Conservation (phyloP, 495 filamentous ascomycete species). For the Hypoxylon lenormandii region DNA sequence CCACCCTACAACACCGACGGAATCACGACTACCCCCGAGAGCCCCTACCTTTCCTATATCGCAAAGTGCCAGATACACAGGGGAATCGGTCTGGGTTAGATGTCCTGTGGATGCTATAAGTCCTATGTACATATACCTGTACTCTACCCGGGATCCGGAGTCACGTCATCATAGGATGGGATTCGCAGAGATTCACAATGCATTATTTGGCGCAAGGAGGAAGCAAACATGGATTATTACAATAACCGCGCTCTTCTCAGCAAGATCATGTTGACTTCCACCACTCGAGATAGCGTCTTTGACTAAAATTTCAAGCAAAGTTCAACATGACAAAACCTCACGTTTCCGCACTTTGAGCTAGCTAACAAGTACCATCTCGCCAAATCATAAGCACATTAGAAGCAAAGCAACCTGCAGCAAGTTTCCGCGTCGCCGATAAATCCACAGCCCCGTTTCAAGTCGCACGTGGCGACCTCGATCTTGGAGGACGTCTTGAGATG, state of each 20-base stretch:
- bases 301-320: slow-evolving; percentile 6
- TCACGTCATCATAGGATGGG: background rate
- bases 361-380: background rate
- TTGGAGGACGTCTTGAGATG: background rate
- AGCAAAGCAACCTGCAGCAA: slow-evolving; percentile 6
- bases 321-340: background rate
- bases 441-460: too few species aligned
- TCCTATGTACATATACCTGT: slow-evolving; percentile 34
- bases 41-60: background rate
- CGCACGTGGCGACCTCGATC: too few species aligned
- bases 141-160: slow-evolving; percentile 28
- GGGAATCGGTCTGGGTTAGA: background rate
- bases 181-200: slow-evolving; percentile 4
- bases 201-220: slow-evolving; percentile 6
- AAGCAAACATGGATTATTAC: slow-evolving; percentile 31
- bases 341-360: background rate
- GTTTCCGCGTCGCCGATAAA: background rate
- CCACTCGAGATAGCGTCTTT: background rate
- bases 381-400: background rate
- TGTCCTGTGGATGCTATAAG: slow-evolving; percentile 3
- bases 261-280: slow-evolving; percentile 1
- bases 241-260: background rate
- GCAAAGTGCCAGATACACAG: background rate
- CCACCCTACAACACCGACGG: slow-evolving; percentile 7
- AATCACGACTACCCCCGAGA: background rate